Conservation (phyloP, 2,329 filamentous ascomycete genomes). For the Trichoderma pleuroti region DNA sequence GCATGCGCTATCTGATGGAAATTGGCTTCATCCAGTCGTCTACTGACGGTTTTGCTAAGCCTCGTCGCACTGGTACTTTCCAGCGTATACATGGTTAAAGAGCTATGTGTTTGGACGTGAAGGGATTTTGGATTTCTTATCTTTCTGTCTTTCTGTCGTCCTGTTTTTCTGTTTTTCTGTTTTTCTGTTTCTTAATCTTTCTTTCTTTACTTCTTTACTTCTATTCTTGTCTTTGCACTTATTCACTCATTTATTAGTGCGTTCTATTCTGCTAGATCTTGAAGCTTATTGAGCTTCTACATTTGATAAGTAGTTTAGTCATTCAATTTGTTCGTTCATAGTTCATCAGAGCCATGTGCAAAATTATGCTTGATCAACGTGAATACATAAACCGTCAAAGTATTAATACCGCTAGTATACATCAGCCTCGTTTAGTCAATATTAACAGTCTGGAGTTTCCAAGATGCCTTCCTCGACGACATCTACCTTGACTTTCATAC, state of each 20-base stretch:
- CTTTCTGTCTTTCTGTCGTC: background rate
- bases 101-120: background rate
- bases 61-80: slow-evolving; percentile 10
- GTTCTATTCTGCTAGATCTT: background rate
- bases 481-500: slow-evolving; percentile 36
- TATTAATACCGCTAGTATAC: background rate
- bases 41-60: slow-evolving; percentile 2
- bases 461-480: slow-evolving; percentile 35
- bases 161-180: background rate
- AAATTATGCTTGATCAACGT: background rate
- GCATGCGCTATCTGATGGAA: slow-evolving; percentile 13
- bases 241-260: background rate
- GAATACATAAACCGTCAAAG: background rate
- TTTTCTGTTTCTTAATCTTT: background rate
- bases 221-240: background rate
- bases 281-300: background rate
- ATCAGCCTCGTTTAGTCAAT: background rate
- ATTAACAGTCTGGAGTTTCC: background rate
- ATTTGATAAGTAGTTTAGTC: background rate
- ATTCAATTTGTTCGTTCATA: background rate
- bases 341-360: background rate
- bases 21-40: slow-evolving; percentile 14
- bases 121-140: background rate
- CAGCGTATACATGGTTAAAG: slow-evolving; percentile 4
- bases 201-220: background rate